These are phyloP conservation scores for Agroathelia rolfsii DNA, from an alignment of 1,284 basidiomycete genomes.

Conservation along the genomic window DNA sequence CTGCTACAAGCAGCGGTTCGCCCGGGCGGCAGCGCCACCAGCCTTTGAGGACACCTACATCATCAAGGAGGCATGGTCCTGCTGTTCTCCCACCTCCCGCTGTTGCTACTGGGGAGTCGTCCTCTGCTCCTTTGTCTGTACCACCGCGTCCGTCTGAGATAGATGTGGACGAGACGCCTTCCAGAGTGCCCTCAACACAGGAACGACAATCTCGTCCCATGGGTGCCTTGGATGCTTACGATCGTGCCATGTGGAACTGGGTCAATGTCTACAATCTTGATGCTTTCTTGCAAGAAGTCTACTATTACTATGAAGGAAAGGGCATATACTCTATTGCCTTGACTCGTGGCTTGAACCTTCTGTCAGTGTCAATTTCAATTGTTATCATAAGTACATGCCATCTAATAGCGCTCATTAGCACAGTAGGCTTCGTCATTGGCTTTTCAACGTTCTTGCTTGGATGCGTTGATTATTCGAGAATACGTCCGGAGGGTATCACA, in stretches of 20 bases:
- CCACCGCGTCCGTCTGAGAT: constrained; percentile 65
- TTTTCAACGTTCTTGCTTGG: constrained; percentile 95
- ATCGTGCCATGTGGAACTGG: constrained; percentile 96
- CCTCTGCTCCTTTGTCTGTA: constrained; percentile 28
- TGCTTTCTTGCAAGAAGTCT: constrained; percentile 89
- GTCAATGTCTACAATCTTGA: constrained; percentile 97
- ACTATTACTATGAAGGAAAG: constrained; percentile 93
- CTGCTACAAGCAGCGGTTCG: constrained; percentile 38
- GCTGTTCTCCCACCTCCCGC: constrained; percentile 13
- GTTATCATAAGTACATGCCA: constrained; percentile 10
- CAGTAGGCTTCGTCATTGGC: constrained; percentile 91
- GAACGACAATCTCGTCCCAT: constrained; percentile 36
- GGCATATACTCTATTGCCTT: constrained; percentile 93
- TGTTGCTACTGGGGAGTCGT: constrained; percentile 11
- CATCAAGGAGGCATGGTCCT: too few species aligned
- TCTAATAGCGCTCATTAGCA: constrained; percentile 43
- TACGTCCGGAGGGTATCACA: constrained; percentile 52
- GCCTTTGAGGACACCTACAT: too few species aligned
- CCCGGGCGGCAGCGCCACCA: constrained; percentile 31
- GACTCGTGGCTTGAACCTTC: constrained; percentile 77
- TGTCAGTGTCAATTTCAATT: constrained; percentile 50
- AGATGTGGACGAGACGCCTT: constrained; percentile 26
- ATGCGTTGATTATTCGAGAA: constrained; percentile 86
- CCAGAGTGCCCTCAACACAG: constrained; percentile 14
- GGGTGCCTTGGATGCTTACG: constrained; percentile 73